These are phyloP conservation scores for Metschnikowia rubicola DNA, from an alignment of 805 yeast genomes.

Conservation along the genomic window DNA sequence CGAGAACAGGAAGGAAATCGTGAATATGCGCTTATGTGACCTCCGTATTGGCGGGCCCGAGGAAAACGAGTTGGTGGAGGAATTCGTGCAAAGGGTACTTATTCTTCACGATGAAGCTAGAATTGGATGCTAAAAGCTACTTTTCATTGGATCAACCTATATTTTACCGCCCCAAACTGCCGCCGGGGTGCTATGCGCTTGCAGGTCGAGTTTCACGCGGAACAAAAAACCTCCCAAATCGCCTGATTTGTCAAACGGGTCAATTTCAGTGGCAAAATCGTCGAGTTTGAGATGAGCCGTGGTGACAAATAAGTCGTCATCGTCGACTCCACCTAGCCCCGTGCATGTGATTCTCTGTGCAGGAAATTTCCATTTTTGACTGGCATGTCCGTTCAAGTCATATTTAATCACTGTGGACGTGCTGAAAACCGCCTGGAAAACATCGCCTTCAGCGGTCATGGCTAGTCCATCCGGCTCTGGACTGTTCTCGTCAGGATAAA, in stretches of 20 bases:
- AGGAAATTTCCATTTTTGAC: slow-evolving; percentile 55
- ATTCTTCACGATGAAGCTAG: slow-evolving; percentile 13
- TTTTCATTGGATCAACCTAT: background rate
- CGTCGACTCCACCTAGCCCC: slow-evolving; percentile 51
- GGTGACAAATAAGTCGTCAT: slow-evolving; percentile 62
- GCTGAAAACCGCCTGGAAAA: slow-evolving; percentile 69
- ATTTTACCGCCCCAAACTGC: slow-evolving; percentile 30
- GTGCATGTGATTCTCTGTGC: slow-evolving; percentile 62
- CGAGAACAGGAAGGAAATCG: slow-evolving; percentile 57
- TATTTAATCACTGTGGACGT: slow-evolving; percentile 55
- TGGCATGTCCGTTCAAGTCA: slow-evolving; percentile 45
- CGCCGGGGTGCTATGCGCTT: slow-evolving; percentile 26
- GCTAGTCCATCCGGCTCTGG: slow-evolving; percentile 80
- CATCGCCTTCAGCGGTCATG: slow-evolving; percentile 48
- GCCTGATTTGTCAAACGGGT: slow-evolving; percentile 26
- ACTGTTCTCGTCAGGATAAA: slow-evolving; percentile 25
- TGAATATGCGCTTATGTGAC: slow-evolving; percentile 57
- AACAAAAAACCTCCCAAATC: slow-evolving; percentile 64
- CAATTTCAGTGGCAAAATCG: slow-evolving; percentile 30
- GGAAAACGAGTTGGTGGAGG: slow-evolving; percentile 66
- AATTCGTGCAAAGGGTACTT: slow-evolving; percentile 50
- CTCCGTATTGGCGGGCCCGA: slow-evolving; percentile 64
- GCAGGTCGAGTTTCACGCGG: slow-evolving; percentile 36
- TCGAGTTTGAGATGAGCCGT: slow-evolving; percentile 53
- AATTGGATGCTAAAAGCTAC: background rate